Conservation (phyloP, 306 rosid species). For the Vigna angularis region DNA sequence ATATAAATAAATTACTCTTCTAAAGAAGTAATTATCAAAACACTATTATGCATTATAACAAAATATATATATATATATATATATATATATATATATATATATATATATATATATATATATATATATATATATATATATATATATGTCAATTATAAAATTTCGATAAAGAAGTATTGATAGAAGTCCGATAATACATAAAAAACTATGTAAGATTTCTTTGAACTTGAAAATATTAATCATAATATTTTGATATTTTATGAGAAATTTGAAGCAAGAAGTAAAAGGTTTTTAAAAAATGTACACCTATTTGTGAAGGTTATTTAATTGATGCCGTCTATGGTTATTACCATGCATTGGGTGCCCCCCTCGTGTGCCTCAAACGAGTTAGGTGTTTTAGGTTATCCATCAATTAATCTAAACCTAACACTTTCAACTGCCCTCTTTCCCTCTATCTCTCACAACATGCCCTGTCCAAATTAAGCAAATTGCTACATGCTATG, state of each 20-base stretch:
- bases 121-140: too few species aligned
- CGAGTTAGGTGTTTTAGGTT: constrained; percentile 35
- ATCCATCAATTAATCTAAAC: constrained; percentile 31
- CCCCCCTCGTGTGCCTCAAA: background rate
- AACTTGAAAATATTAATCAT: too few species aligned
- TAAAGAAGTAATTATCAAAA: too few species aligned
- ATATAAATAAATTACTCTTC: too few species aligned
- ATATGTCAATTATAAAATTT: too few species aligned
- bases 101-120: too few species aligned
- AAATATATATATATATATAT: too few species aligned
- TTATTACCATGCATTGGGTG: constrained; percentile 17
- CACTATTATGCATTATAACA: too few species aligned
- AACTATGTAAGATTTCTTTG: too few species aligned
- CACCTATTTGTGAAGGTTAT: background rate
- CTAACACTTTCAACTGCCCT: constrained; percentile 37
- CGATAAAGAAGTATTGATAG: too few species aligned
- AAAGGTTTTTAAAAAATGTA: background rate
- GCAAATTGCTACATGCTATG: background rate
- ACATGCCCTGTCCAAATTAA: background rate
- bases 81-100: too few species aligned
- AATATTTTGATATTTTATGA: background rate
- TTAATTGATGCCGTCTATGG: background rate
- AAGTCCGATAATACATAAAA: too few species aligned
- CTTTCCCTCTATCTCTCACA: background rate
- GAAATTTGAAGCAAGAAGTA: background rate